Evolutionary conservation across 2,329 filamentous ascomycete genomes (phyloP).

Genomic region (Hypoxylon sp.): DNA sequence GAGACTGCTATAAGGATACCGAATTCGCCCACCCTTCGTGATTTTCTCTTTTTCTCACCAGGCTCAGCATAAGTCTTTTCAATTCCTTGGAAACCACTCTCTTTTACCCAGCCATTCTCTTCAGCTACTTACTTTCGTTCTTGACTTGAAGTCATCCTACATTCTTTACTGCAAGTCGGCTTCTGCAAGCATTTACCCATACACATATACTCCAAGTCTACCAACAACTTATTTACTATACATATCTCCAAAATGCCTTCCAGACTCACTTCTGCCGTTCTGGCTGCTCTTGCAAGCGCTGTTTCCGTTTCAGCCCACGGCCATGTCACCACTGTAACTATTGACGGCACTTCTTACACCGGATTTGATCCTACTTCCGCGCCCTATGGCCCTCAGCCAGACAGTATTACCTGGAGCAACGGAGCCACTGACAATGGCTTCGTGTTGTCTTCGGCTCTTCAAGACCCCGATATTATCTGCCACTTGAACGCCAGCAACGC

Average conservation of each 20-base stretch:
- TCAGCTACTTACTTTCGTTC: slow-evolving; percentile 12
- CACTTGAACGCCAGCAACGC: slow-evolving; percentile 49
- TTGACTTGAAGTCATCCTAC: slow-evolving; percentile 26
- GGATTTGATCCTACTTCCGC: slow-evolving; percentile 32
- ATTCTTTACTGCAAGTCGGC: slow-evolving; percentile 24
- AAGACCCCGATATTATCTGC: slow-evolving; percentile 50
- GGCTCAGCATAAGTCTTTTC: slow-evolving; percentile 11
- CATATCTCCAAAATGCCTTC: slow-evolving; percentile 20
- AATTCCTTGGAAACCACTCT: too few species aligned
- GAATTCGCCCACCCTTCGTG: background rate
- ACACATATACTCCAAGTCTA: background rate
- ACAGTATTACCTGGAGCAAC: slow-evolving; percentile 46
- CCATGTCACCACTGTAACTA: slow-evolving; percentile 42
- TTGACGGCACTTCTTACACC: slow-evolving; percentile 32
- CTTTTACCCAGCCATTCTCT: slow-evolving; percentile 4
- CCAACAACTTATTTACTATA: background rate
- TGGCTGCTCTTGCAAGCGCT: slow-evolving; percentile 34
- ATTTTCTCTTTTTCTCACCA: background rate
- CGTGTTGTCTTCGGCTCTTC: slow-evolving; percentile 51
- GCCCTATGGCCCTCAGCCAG: slow-evolving; percentile 31
- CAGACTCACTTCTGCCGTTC: slow-evolving; percentile 12
- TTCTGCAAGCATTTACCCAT: slow-evolving; percentile 1
- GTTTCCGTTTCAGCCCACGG: slow-evolving; percentile 45
- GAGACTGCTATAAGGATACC: slow-evolving; percentile 1
- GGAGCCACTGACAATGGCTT: slow-evolving; percentile 49